Base-by-base conservation (phyloP, 2,329 filamentous ascomycete species). In the Fusarium dlaminii region DNA sequence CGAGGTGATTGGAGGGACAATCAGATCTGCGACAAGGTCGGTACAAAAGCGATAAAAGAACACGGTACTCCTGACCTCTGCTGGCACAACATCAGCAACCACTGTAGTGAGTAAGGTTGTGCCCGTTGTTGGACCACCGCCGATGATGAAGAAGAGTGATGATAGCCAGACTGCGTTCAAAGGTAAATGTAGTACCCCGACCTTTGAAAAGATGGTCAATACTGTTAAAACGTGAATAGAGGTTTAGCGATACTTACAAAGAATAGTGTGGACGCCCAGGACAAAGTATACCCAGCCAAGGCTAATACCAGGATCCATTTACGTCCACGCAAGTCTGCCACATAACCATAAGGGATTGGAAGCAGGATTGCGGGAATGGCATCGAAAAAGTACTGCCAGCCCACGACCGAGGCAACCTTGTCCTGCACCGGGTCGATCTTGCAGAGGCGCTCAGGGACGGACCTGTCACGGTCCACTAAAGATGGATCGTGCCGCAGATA, bases 321-420 rank as follows among this genome's bases (percentile, higher is more conserved):
- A 13, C 57, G 57, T 11, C 57, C 57, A 40, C 27, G 36, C 45
- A 60, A 54, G 27, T 60, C 57, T 8, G 57, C 57, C 1, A 60
- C 36, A 34, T 60, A 60, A 6, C 45, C 45, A 12, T 54, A 60
- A 17, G 57, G 57, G 5, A 60, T 60, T 15, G 57, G 57, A 60
- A 60, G 45, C 29, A 60, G 12, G 17, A 60, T 60, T 1, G 57
- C 45, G 27, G 57, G 57, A 20, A 60, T 60, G 10, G 57, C 57
- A 60, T 60, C 57, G 13, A 60, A 60, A 60, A 60, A 60, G 27
- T 60, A 60, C 57, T 60, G 45, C 57, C 57, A 60, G n/a, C 57
- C 57, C 12, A 60, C 57, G 18, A 60, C 45, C 36, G 36, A 60
- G 36, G 57, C 57, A 12, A 60, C 57, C 27, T 60, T 54, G 57